phyloP scores from a whole-genome alignment of 192 early-diverging fungal species.

The Thoreauomyces humboldtii region DNA sequence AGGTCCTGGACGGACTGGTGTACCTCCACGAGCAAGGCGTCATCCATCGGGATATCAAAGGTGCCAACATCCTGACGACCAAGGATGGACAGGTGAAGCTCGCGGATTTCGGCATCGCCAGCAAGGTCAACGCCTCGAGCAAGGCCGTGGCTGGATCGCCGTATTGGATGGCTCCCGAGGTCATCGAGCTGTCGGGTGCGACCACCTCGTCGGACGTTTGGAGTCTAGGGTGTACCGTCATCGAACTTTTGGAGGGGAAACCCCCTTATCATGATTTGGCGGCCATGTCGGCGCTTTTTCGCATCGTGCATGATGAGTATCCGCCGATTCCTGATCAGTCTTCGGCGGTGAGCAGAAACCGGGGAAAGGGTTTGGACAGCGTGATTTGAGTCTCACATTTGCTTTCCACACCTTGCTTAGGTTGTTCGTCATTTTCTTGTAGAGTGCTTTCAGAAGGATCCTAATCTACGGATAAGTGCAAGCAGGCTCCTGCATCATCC shows the following conservation, averaged over 20 bases:
- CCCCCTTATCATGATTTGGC: constrained; percentile 86
- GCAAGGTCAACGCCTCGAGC: constrained; percentile 61
- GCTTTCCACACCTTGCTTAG: not conserved
- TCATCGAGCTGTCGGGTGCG: constrained; percentile 86
- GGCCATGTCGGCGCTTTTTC: constrained; percentile 88
- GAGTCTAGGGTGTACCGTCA: constrained; percentile 90
- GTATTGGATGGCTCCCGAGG: constrained; percentile 56
- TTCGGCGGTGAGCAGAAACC: constrained; percentile 53
- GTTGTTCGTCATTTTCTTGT: constrained; percentile 74
- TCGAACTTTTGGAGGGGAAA: constrained; percentile 89
- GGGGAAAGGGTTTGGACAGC: too few species aligned
- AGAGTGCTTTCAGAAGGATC: constrained; percentile 84
- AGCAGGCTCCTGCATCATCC: constrained; percentile 66
- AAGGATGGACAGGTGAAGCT: constrained; percentile 94
- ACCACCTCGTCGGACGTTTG: constrained; percentile 91
- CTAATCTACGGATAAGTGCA: constrained; percentile 69
- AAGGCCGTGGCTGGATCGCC: constrained; percentile 41
- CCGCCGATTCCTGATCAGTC: constrained; percentile 82
- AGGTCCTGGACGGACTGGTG: constrained; percentile 85
- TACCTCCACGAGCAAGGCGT: constrained; percentile 87
- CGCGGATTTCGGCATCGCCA: constrained; percentile 90
- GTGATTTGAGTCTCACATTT: not conserved
- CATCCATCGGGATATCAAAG: constrained; percentile 93
- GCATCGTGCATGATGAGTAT: constrained; percentile 76
- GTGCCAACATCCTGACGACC: constrained; percentile 92